Evolutionary conservation across 768 basidiomycete genomes (phyloP).

Genomic region (Podaxis rugospora): DNA sequence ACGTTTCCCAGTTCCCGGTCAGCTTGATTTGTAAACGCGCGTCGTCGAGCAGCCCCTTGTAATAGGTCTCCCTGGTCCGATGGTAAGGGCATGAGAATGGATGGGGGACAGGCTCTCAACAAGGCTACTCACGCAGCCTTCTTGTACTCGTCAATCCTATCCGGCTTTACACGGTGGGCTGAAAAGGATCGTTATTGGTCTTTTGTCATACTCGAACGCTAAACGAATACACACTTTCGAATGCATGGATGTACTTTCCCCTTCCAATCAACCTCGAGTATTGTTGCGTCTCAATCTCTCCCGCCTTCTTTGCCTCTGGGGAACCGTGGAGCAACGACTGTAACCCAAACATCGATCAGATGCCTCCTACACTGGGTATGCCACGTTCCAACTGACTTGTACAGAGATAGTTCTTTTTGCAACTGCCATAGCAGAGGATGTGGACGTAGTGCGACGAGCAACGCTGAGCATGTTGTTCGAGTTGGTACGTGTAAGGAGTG

Average conservation of each 20-base stretch:
- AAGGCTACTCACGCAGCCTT: conserved; percentile 65
- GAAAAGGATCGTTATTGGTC: conserved; percentile 15
- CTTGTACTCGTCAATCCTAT: conserved; percentile 79
- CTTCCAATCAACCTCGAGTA: conserved; percentile 88
- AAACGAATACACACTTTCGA: conserved; percentile 60
- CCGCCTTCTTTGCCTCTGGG: conserved; percentile 79
- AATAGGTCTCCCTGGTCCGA: conserved; percentile 69
- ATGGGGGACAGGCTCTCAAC: neutral
- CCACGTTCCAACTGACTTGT: conserved; percentile 38
- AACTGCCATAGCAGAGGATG: conserved; percentile 19
- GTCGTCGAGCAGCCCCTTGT: conserved; percentile 73
- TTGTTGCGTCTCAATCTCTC: conserved; percentile 70
- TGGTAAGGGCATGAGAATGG: neutral
- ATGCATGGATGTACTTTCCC: conserved; percentile 90
- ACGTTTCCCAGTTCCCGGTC: conserved; percentile 90
- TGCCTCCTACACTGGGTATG: neutral
- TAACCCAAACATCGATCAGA: conserved; percentile 20
- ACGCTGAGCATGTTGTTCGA: conserved; percentile 25
- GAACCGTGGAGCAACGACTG: conserved; percentile 94
- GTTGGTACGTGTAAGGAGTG: conserved; percentile 13
- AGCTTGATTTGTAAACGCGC: conserved; percentile 76
- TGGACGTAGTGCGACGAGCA: conserved; percentile 22
- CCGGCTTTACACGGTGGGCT: conserved; percentile 88
- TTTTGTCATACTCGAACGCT: neutral
- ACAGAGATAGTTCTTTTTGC: conserved; percentile 55